A percentile compares a stretch with the other conserved stretches of the same genome.
Conservation (phyloP, 2,329 filamentous ascomycete species). For the Paecilomyces dactylethromorphus region DNA sequence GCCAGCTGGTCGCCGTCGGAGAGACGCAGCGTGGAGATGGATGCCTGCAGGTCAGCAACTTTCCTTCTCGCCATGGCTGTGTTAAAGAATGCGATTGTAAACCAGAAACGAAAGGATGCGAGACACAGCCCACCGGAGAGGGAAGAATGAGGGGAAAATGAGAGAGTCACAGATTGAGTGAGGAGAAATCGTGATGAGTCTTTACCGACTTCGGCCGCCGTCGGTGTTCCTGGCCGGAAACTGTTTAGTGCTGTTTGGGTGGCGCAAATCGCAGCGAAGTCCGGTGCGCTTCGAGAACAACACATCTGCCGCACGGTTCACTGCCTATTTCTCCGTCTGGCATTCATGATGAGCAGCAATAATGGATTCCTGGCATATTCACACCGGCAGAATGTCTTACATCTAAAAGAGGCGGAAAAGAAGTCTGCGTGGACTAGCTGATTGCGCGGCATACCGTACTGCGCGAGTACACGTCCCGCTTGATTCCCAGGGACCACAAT, state of each 20-base stretch:
- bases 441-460: background rate
- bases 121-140: background rate
- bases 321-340: background rate
- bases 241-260: background rate
- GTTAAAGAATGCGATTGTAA: background rate
- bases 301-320: background rate
- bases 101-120: background rate
- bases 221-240: background rate
- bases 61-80: constrained; percentile 26
- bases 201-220: background rate
- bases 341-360: background rate
- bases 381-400: background rate
- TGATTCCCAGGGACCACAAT: background rate
- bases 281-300: background rate
- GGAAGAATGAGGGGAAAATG: background rate
- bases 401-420: background rate
- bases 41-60: constrained; percentile 18
- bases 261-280: background rate
- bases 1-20: constrained; percentile 18
- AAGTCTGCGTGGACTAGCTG: background rate
- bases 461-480: background rate
- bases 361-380: background rate
- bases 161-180: background rate
- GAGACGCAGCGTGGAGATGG: constrained; percentile 23
- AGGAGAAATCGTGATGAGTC: background rate